phyloP scores from a whole-genome alignment of 192 early-diverging fungal species.

The Jimgerdemannia flammicorona region DNA sequence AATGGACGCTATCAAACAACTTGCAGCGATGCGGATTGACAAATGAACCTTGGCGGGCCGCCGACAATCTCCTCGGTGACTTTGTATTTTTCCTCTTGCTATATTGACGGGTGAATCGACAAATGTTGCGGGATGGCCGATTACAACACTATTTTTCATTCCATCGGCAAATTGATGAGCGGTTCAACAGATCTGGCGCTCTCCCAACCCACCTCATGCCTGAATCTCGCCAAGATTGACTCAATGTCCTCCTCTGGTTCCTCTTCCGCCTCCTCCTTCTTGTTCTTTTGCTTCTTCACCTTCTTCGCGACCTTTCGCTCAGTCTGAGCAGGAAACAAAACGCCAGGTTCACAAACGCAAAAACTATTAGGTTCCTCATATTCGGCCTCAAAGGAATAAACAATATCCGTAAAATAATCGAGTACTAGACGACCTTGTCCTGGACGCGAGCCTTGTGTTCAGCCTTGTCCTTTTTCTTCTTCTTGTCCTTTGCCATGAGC shows the following conservation, averaged over 20 bases:
- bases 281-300: constrained; percentile 38
- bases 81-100: constrained; percentile 47
- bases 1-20: neutral
- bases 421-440: constrained; percentile 16
- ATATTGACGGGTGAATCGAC: neutral
- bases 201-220: constrained; percentile 34
- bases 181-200: neutral
- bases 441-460: constrained; percentile 35
- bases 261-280: constrained; percentile 36
- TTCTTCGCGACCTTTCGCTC: constrained; percentile 34
- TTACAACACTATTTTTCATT: constrained; percentile 3
- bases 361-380: no score
- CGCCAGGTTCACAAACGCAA: neutral
- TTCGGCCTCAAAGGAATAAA: no score
- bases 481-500: constrained; percentile 1
- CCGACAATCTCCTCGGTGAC: constrained; percentile 53
- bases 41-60: constrained; percentile 34
- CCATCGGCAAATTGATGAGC: no score
- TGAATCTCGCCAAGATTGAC: constrained; percentile 54
- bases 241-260: constrained; percentile 70
- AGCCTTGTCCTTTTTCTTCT: constrained; percentile 51
- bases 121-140: neutral
- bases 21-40: neutral
- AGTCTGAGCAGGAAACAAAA: neutral
- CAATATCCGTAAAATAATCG: neutral